A percentile compares a stretch with the other conserved stretches of the same genome.
phyloP scores from a whole-genome alignment of 2,329 filamentous ascomycete species.

The Thielaviopsis euricoi region DNA sequence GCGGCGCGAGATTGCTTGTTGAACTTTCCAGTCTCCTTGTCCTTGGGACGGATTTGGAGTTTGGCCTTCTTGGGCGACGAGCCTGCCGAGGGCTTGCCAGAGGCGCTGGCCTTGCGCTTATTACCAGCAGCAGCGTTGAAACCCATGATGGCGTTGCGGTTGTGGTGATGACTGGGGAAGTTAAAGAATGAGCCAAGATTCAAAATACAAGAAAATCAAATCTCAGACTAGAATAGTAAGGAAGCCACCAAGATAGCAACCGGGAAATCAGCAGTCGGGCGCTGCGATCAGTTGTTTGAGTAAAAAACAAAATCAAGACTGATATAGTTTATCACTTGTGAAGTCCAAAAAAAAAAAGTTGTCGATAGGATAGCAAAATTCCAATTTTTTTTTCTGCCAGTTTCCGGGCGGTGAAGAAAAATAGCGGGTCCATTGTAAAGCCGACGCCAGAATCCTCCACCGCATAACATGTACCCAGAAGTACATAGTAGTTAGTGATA shows the following conservation, averaged over 20 bases:
- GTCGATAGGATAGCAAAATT: constrained; percentile 11
- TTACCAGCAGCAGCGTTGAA: constrained; percentile 28
- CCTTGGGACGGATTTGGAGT: constrained; percentile 22
- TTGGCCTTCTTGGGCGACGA: constrained; percentile 35
- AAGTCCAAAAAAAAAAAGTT: constrained; percentile 1
- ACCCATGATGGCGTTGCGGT: constrained; percentile 8
- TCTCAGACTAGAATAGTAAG: not conserved
- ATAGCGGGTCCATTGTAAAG: not conserved
- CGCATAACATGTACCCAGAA: too few relatives aligned
- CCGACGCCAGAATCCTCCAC: not conserved
- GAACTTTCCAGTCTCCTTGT: constrained; percentile 13
- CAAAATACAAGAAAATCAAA: not conserved
- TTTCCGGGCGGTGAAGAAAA: constrained; percentile 22
- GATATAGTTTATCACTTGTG: not conserved
- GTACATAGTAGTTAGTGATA: too few relatives aligned
- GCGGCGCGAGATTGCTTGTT: not conserved
- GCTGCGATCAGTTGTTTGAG: not conserved
- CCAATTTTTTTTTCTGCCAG: constrained; percentile 16
- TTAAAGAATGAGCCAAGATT: constrained; percentile 1
- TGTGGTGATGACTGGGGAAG: constrained; percentile 3
- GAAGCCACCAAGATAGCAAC: not conserved
- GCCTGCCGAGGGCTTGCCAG: constrained; percentile 26
- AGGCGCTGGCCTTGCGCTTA: constrained; percentile 39
- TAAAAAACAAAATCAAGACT: not conserved
- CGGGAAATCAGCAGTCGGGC: not conserved